phyloP scores from a whole-genome alignment of 306 rosid species.

The Quillaja saponaria region DNA sequence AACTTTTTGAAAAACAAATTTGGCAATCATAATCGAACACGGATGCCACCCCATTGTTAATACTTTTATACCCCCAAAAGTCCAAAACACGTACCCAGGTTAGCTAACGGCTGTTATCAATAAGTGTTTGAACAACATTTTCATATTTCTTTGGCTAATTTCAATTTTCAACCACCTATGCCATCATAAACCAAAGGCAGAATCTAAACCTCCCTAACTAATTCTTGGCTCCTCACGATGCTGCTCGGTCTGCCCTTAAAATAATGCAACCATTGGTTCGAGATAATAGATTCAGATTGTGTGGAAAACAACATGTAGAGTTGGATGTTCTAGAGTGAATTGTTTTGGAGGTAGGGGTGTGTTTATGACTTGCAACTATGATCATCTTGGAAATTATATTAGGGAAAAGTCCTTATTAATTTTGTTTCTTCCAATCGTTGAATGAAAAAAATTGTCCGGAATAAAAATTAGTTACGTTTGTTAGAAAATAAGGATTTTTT shows the following conservation, averaged over 20 bases:
- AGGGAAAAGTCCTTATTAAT: slow-evolving; percentile 82
- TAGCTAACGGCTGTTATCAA: too few relatives aligned
- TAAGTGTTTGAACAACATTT: slow-evolving; percentile 4
- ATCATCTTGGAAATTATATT: slow-evolving; percentile 87
- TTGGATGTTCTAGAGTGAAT: slow-evolving; percentile 73
- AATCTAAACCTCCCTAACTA: slow-evolving; percentile 32
- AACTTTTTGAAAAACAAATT: slow-evolving; percentile 13
- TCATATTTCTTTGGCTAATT: slow-evolving; percentile 28
- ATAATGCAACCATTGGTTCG: slow-evolving; percentile 50
- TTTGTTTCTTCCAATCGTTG: too few relatives aligned
- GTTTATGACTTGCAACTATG: slow-evolving; percentile 85
- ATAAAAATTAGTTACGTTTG: too few relatives aligned
- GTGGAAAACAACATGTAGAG: slow-evolving; percentile 52
- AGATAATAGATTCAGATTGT: slow-evolving; percentile 69
- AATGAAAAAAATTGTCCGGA: too few relatives aligned
- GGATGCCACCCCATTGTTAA: slow-evolving; percentile 79
- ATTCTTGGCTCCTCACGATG: slow-evolving; percentile 71
- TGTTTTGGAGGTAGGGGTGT: slow-evolving; percentile 58
- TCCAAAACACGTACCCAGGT: too few relatives aligned
- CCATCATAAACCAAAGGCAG: slow-evolving; percentile 1
- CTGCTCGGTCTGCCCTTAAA: slow-evolving; percentile 45
- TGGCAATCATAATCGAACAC: slow-evolving; percentile 72
- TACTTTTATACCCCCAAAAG: slow-evolving; percentile 26
- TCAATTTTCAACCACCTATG: slow-evolving; percentile 32
- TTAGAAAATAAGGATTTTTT: too few relatives aligned